A percentile compares a stretch with the other conserved stretches of the same genome.
These are phyloP conservation scores for Yamadazyma takamatsuzukensis DNA, from an alignment of 805 yeast genomes.

Conservation along the genomic window DNA sequence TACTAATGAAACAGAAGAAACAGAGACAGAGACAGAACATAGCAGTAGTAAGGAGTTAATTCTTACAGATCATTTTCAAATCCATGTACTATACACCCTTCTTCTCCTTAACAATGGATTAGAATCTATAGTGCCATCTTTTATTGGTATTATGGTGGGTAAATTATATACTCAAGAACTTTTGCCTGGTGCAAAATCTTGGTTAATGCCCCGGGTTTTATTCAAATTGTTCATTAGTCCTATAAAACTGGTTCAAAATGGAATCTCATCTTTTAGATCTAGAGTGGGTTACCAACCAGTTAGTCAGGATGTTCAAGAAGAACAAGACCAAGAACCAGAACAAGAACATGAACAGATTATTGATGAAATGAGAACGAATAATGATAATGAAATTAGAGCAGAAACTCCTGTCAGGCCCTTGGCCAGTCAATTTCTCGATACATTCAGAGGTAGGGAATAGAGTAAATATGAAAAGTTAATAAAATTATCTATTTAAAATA, in stretches of 20 bases:
- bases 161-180: constrained; percentile 31
- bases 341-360: constrained; percentile 12
- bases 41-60: constrained; percentile 16
- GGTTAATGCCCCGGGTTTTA: constrained; percentile 27
- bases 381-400: constrained; percentile 32
- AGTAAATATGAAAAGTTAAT: no score
- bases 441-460: constrained; percentile 39
- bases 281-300: constrained; percentile 1
- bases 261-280: constrained; percentile 5
- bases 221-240: constrained; percentile 30
- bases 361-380: constrained; percentile 10
- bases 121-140: constrained; percentile 30
- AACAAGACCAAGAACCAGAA: constrained; percentile 25
- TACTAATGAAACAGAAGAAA: constrained; percentile 1
- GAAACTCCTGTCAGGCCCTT: constrained; percentile 62
- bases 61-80: constrained; percentile 36
- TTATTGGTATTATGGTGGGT: constrained; percentile 37
- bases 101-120: constrained; percentile 38
- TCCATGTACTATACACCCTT: constrained; percentile 34
- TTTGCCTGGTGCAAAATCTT: constrained; percentile 32
- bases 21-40: background rate
- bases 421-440: constrained; percentile 57
- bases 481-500: no score
- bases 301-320: constrained; percentile 10
- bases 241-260: no score